Evolutionary conservation across 192 early-diverging fungal species (phyloP).

Genomic region (Backusella westeae): DNA sequence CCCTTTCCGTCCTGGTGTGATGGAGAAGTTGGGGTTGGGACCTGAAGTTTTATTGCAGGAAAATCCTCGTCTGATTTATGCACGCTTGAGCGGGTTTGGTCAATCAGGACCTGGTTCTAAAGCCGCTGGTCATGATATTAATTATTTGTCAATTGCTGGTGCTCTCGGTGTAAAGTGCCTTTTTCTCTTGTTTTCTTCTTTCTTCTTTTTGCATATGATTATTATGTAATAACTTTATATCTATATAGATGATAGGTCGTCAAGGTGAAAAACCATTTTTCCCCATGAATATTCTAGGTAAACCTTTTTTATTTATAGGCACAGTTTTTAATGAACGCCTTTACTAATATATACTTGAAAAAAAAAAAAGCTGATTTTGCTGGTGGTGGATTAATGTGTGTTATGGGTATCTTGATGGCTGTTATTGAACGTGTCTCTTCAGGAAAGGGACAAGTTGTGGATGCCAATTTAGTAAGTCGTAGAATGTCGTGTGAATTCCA

Average conservation of each 20-base stretch:
- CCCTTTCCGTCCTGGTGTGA: conserved; percentile 67
- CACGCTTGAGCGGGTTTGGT: conserved; percentile 68
- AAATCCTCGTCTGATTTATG: conserved; percentile 60
- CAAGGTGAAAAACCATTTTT: conserved; percentile 42
- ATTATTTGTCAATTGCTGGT: conserved; percentile 67
- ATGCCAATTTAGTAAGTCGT: conserved; percentile 51
- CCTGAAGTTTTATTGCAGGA: conserved; percentile 51
- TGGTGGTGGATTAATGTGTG: conserved; percentile 65
- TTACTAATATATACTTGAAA: not conserved
- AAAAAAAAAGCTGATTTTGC: conserved; percentile 59
- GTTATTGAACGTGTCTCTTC: conserved; percentile 55
- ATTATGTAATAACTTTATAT: not conserved
- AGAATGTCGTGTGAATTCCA: not conserved
- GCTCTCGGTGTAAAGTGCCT: conserved; percentile 44
- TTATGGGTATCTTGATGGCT: conserved; percentile 61
- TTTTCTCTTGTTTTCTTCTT: not conserved
- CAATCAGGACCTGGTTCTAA: conserved; percentile 51
- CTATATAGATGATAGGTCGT: conserved; percentile 42
- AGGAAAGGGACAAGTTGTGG: conserved; percentile 64
- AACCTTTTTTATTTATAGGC: not conserved
- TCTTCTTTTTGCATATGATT: not conserved
- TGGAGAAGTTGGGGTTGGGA: conserved; percentile 65
- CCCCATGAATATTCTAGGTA: conserved; percentile 43
- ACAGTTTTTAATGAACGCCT: not conserved
- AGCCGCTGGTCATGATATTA: conserved; percentile 65